A percentile compares a stretch with the other conserved stretches of the same genome.
phyloP scores from a whole-genome alignment of 208 protist species.

The Trypanosoma cruzi region DNA sequence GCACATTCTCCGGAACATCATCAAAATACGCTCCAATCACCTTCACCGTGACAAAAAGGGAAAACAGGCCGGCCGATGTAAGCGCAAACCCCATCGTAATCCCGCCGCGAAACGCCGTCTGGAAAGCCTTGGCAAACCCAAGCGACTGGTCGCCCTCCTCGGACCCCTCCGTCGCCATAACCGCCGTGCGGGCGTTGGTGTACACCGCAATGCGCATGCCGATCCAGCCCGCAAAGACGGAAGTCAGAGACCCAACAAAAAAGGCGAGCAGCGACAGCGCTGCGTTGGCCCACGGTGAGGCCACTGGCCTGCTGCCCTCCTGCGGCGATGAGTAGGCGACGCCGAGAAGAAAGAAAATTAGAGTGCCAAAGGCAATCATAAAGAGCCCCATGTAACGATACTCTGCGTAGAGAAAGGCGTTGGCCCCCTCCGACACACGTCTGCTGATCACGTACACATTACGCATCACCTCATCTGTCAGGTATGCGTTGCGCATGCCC shows the following conservation, averaged over 20 bases:
- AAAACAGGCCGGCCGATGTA: conserved; percentile 80
- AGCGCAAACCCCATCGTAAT: conserved; percentile 91
- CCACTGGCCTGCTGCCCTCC: conserved; percentile 27
- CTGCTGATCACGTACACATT: conserved; percentile 86
- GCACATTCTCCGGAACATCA: conserved; percentile 29
- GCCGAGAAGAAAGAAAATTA: conserved; percentile 81
- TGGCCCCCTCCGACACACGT: conserved; percentile 78
- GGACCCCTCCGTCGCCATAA: conserved; percentile 72
- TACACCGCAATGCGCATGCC: conserved; percentile 92
- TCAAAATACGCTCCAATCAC: conserved; percentile 68
- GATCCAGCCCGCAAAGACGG: conserved; percentile 83
- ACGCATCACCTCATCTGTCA: conserved; percentile 86
- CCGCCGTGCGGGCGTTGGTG: conserved; percentile 85
- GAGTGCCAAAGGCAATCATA: conserved; percentile 65
- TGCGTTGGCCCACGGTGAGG: conserved; percentile 62
- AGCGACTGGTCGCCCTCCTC: conserved; percentile 53
- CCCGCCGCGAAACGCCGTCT: conserved; percentile 86
- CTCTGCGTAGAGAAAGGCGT: conserved; percentile 78
- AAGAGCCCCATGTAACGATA: conserved; percentile 91
- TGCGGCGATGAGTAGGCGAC: conserved; percentile 55
- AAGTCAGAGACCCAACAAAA: conserved; percentile 72
- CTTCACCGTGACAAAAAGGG: conserved; percentile 80
- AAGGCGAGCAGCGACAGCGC: conserved; percentile 71
- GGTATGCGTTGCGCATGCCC: conserved; percentile 60
- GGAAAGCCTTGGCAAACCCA: conserved; percentile 68